Base-by-base conservation (phyloP, 441 rosid species). In the Croton setiger region DNA sequence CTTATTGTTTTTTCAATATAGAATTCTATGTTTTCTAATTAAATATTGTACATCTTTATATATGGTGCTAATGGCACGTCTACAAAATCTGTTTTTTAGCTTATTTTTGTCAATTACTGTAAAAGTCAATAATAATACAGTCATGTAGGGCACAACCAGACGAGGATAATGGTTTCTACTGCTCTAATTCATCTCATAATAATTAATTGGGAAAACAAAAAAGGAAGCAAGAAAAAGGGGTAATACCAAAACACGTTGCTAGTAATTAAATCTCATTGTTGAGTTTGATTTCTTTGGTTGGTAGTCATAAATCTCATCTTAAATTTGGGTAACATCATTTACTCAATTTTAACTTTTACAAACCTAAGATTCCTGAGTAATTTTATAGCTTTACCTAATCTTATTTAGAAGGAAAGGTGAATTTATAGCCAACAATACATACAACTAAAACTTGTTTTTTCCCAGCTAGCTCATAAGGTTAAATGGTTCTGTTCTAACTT, bases 331-430 rank as follows among this genome's bases (percentile, higher is more conserved):
- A 54, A 57, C 53, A 41, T 31, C 41, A 55, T 55, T 23, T n/a
- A 4, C 33, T 61, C 23, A 23, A 23, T n/a, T 12, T n/a, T 18
- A 48, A 47, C 55, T n/a, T 59, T 39, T 17, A 53, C 10, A 53
- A 47, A 62, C 62, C 68, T 27, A 49, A 31, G 23, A 69, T 66
- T 72, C 59, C 49, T 31, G 53, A 69, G 63, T 51, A 48, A 49
- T 21, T 53, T 52, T 70, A 37, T 72, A 66, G 41, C 63, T 65
- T 36, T 47, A 53, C 74, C 58, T 77, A 39, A 60, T 70, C 70
- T 37, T 56, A 49, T 63, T 72, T 21, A 72, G 51, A 60, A 67
- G 41, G 18, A 20, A 31, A 31, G 47, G 54, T 20, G 3, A 37
- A 17, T 66, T n/a, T 60, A 37, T 4, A 6, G 48, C n/a, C 23